phyloP scores from a whole-genome alignment of 169 alveolate species.

The Eimeria necatrix region DNA sequence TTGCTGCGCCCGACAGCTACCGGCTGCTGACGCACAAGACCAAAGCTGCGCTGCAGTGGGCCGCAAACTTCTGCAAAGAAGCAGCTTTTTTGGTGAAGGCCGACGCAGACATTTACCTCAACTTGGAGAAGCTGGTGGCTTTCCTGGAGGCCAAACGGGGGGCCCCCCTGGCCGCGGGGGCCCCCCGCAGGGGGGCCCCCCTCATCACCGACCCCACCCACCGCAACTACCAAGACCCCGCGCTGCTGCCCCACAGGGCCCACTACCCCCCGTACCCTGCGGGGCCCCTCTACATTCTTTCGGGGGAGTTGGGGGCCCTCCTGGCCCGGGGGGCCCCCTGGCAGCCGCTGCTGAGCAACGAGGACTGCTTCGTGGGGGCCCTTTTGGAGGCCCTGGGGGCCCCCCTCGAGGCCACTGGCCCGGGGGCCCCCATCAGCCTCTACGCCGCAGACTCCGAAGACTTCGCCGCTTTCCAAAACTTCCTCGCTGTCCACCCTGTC shows the following conservation, averaged over 20 bases:
- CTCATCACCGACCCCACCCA: neutral
- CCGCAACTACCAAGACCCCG: slow-evolving; percentile 49
- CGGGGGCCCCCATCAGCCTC: neutral
- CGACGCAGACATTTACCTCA: slow-evolving; percentile 1
- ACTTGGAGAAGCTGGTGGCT: neutral
- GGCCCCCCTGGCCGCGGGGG: slow-evolving; percentile 9
- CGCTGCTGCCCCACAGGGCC: neutral
- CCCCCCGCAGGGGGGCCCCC: neutral
- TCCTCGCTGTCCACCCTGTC: slow-evolving; percentile 1
- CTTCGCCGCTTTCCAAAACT: neutral
- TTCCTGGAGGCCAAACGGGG: neutral
- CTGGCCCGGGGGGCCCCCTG: neutral
- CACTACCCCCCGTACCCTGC: slow-evolving; percentile 32
- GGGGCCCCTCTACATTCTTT: slow-evolving; percentile 27
- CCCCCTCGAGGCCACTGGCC: slow-evolving; percentile 5
- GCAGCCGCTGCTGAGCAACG: slow-evolving; percentile 51
- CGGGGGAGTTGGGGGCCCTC: neutral
- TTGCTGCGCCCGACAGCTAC: slow-evolving; percentile 34
- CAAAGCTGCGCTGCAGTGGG: slow-evolving; percentile 27
- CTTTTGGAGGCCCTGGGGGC: slow-evolving; percentile 21
- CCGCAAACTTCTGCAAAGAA: slow-evolving; percentile 19
- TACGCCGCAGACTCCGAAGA: neutral
- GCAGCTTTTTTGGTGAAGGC: slow-evolving; percentile 31
- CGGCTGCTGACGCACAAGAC: neutral
- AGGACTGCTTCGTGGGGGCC: slow-evolving; percentile 56